Conservation (phyloP, 202 grass and related monocot species). For the Setaria italica region DNA sequence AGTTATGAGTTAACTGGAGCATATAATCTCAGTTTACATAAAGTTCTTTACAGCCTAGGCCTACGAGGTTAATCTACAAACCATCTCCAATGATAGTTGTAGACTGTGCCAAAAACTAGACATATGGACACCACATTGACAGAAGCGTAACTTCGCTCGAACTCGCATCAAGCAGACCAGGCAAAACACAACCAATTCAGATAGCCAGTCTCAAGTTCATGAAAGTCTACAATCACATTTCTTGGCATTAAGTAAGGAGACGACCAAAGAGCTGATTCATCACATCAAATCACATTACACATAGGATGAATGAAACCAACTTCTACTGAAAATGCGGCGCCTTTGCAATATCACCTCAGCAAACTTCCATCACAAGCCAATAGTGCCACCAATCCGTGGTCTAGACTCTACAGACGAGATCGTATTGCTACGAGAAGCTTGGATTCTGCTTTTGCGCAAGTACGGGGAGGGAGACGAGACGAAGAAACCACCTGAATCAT, state of each 20-base stretch:
- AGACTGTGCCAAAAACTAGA: background rate
- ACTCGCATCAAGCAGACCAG: background rate
- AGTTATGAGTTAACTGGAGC: background rate
- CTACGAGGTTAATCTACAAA: background rate
- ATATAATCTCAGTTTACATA: background rate
- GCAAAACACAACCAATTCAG: background rate
- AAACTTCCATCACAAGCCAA: background rate
- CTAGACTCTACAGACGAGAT: too few relatives aligned
- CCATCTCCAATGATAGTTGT: background rate
- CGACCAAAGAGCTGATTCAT: too few relatives aligned
- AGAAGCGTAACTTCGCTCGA: background rate
- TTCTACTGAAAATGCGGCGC: background rate
- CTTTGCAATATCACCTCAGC: background rate
- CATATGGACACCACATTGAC: background rate
- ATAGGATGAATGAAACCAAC: conserved; percentile 1
- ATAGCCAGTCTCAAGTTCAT: background rate
- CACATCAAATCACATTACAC: background rate
- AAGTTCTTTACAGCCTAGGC: background rate
- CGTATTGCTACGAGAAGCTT: too few relatives aligned
- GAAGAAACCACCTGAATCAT: too few relatives aligned
- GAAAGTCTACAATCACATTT: background rate
- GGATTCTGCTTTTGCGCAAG: too few relatives aligned
- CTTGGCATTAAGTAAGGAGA: background rate
- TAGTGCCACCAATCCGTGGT: background rate
- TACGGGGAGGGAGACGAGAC: too few relatives aligned